Percentiles rank a stretch among this genome's conserved stretches.
These are phyloP conservation scores for Trichoderma atrobrunneum DNA, from an alignment of 2,329 filamentous ascomycete genomes.

Conservation along the genomic window DNA sequence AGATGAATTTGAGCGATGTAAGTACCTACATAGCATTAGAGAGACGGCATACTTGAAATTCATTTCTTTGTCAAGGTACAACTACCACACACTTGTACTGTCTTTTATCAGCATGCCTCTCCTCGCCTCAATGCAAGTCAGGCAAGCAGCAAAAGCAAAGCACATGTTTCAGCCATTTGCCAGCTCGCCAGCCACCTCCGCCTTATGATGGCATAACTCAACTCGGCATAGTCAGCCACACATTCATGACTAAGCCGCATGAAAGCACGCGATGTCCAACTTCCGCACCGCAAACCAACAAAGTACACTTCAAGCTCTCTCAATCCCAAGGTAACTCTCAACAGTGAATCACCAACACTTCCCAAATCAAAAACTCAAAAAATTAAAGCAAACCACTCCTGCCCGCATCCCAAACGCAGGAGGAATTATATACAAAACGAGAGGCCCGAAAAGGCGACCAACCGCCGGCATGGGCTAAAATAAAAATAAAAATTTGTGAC, in stretches of 20 bases:
- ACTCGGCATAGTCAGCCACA: neutral
- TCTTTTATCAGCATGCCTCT: neutral
- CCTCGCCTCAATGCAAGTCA: neutral
- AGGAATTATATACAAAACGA: neutral
- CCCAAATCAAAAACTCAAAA: neutral
- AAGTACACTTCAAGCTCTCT: neutral
- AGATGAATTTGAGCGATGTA: neutral
- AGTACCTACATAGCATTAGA: neutral
- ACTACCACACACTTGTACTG: neutral
- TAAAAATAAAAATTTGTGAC: neutral
- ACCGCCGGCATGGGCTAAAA: neutral
- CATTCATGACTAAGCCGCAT: neutral
- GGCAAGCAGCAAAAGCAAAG: neutral
- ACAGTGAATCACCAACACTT: neutral
- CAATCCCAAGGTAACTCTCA: neutral
- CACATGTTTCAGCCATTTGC: neutral
- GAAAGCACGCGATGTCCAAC: neutral
- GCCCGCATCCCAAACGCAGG: neutral
- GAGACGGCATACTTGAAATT: neutral
- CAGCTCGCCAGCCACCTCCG: neutral
- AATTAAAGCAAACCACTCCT: neutral
- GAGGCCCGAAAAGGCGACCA: neutral
- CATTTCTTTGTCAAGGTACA: neutral
- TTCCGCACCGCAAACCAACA: neutral
- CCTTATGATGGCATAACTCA: neutral